phyloP scores from a whole-genome alignment of 176 grass and related monocot genomes.

The Phyllostachys edulis region DNA sequence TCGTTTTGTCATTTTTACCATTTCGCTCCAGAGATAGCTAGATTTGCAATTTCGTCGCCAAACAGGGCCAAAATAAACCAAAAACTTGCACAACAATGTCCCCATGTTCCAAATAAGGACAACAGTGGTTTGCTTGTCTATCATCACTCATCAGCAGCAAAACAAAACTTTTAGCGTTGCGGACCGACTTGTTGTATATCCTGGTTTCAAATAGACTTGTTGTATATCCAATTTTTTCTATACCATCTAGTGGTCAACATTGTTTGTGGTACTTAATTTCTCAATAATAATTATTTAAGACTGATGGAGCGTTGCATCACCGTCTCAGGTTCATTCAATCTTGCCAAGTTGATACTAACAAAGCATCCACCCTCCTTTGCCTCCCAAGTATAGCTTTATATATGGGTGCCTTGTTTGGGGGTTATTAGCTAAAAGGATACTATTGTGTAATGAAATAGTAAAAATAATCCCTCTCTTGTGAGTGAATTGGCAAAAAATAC shows the following conservation, averaged over 20 bases:
- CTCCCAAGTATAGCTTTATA: neutral
- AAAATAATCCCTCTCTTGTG: too few species aligned
- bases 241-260: neutral
- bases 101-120: slow-evolving; percentile 1
- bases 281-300: neutral
- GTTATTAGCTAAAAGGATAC: too few species aligned
- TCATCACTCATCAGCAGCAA: neutral
- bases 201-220: neutral
- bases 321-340: slow-evolving; percentile 24
- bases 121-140: neutral
- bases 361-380: neutral
- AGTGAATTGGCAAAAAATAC: too few species aligned
- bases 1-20: too few species aligned
- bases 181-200: neutral
- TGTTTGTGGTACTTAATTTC: neutral
- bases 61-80: too few species aligned
- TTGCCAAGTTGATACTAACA: neutral
- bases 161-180: neutral
- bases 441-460: too few species aligned
- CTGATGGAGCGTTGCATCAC: slow-evolving; percentile 14
- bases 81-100: neutral
- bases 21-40: too few species aligned
- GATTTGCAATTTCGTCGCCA: too few species aligned
- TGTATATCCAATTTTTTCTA: neutral
- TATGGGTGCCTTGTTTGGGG: neutral